Percentiles rank a stretch among this genome's conserved stretches.
phyloP scores from a whole-genome alignment of 345 rosid species.

The Mallotus nudiflorus region DNA sequence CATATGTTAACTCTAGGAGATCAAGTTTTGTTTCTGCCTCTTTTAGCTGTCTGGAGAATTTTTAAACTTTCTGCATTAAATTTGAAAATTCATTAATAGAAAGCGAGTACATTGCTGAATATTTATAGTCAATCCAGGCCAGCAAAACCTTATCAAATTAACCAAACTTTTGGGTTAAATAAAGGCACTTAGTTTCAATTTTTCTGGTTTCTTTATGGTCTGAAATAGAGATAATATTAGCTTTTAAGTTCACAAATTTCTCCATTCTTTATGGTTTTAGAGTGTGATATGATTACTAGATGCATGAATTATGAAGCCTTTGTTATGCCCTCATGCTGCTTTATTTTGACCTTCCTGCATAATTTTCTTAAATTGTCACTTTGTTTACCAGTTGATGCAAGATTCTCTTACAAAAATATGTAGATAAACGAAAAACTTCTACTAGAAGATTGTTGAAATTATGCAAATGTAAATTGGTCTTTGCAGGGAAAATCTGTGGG shows the following conservation, averaged over 20 bases:
- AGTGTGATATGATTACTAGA: neutral
- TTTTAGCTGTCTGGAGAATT: neutral
- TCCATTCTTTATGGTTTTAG: neutral
- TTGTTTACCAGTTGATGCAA: neutral
- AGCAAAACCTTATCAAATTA: neutral
- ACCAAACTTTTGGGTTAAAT: neutral
- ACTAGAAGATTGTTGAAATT: neutral
- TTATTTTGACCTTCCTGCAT: neutral
- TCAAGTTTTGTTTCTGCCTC: no score
- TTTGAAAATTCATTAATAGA: neutral
- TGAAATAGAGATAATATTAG: neutral
- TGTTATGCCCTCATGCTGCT: neutral
- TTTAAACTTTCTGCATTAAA: neutral
- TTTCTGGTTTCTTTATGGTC: neutral
- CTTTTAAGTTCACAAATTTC: neutral
- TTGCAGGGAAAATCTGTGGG: neutral
- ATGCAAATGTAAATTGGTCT: neutral
- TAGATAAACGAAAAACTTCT: neutral
- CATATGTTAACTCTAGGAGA: no score
- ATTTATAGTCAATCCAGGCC: neutral
- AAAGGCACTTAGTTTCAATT: neutral
- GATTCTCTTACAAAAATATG: neutral
- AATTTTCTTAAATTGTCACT: neutral
- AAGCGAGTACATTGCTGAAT: neutral
- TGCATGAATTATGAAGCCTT: neutral